phyloP scores from a whole-genome alignment of 106 monocot genomes.

The Posidonia australis region DNA sequence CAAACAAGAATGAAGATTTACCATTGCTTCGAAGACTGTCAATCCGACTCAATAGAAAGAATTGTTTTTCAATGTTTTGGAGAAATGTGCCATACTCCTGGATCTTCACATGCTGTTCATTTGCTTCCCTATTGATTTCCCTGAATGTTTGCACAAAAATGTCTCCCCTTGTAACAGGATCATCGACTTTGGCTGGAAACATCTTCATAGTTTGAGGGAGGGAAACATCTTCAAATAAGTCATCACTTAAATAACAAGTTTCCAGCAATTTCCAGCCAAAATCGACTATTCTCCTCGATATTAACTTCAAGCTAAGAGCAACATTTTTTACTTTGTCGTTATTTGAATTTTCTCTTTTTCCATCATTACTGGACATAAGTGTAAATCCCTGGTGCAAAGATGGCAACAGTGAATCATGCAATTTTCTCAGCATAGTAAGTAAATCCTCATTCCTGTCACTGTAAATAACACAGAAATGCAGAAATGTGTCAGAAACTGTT shows the following conservation, averaged over 20 bases:
- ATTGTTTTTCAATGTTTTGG: constrained; percentile 45
- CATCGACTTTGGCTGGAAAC: constrained; percentile 71
- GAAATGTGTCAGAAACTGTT: neutral
- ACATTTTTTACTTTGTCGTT: constrained; percentile 12
- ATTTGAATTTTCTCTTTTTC: neutral
- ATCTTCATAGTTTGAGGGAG: constrained; percentile 35
- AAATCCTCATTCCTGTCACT: constrained; percentile 64
- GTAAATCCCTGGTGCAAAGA: constrained; percentile 45
- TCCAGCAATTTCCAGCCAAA: constrained; percentile 86
- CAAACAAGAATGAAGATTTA: constrained; percentile 1
- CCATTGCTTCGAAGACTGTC: constrained; percentile 18
- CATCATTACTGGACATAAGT: constrained; percentile 19
- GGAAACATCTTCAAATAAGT: constrained; percentile 20
- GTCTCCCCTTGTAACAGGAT: constrained; percentile 81
- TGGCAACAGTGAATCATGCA: constrained; percentile 78
- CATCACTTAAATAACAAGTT: constrained; percentile 58
- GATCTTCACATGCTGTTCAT: constrained; percentile 16
- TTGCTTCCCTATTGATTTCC: constrained; percentile 43
- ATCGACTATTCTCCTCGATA: constrained; percentile 53
- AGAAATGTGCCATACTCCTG: constrained; percentile 31
- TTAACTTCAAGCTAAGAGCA: constrained; percentile 37
- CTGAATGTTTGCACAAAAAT: constrained; percentile 67
- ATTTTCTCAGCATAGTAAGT: constrained; percentile 43
- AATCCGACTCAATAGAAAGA: constrained; percentile 31
- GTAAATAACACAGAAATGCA: constrained; percentile 10